Evolutionary conservation across 768 basidiomycete species (phyloP), one percentile per base, ranked within the genome.

Genomic region (Tephrocybe sp.): DNA sequence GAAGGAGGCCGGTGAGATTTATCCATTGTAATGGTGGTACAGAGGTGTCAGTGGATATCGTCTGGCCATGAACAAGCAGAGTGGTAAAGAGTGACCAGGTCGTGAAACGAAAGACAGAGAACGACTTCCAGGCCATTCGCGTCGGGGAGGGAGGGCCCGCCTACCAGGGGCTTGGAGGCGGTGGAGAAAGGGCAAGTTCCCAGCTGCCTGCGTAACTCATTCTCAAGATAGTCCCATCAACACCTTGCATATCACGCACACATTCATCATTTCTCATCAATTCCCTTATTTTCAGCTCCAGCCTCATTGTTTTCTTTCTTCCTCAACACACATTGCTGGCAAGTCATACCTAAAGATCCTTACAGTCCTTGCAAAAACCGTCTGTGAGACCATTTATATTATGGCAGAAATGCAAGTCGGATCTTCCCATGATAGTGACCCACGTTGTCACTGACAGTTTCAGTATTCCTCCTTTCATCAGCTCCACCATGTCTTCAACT

Each of bases 21-120:
- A 92, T 80, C 90, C 84, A 87, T 67, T 88, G 84, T 3, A 87
- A 71, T 34, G 84, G 84, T 21, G 85, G 85, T 6, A 85, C 69
- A 3, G 83, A 72, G 32, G 75, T 77, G 55, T 58, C 66, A 1
- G 79, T 81, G 14, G 84, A 78, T 47, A 82, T 77, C 46, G 72
- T 66, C 60, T 81, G 80, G 45, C 79, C 72, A 51, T 57, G 50
- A 59, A 61, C 59, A 46, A 60, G 25, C 47, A 49, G 56, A 60
- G 55, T 36, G 51, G 58, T 51, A 56, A 64, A 55, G 58, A 60
- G 56, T 25, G 33, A 50, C 45, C 58, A 54, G 53, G 68, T 50
- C 54, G 62, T 56, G 56, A 64, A 57, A 48, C 61, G 54, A 53
- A 63, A 55, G 60, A 60, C 41, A 43, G 51, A 45, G 54, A 58